Conservation (phyloP, 768 basidiomycete genomes). For the Lactarius psammicola region DNA sequence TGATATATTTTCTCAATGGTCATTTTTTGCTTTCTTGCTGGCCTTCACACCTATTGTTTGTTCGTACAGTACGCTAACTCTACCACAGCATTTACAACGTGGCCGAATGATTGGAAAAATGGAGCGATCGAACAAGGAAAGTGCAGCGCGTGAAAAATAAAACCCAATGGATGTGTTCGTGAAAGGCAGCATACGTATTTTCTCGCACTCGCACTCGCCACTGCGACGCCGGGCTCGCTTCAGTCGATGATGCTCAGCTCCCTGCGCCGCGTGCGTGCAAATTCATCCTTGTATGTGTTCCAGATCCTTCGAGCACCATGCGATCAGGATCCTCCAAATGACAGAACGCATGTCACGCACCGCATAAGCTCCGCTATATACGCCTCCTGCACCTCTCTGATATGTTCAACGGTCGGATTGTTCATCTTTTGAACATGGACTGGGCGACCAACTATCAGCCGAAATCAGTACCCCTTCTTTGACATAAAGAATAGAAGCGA, state of each 20-base stretch:
- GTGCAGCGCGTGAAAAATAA: slow-evolving; percentile 9
- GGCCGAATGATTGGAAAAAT: slow-evolving; percentile 6
- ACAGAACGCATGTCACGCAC: slow-evolving; percentile 44
- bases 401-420: slow-evolving; percentile 77
- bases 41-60: slow-evolving; percentile 4
- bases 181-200: slow-evolving; percentile 6
- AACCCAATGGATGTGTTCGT: not conserved
- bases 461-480: not conserved
- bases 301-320: slow-evolving; percentile 65
- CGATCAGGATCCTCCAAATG: not conserved
- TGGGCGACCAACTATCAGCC: slow-evolving; percentile 74
- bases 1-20: too few relatives aligned
- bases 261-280: slow-evolving; percentile 76
- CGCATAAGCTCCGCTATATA: slow-evolving; percentile 93
- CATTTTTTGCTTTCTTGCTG: not conserved
- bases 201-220: not conserved
- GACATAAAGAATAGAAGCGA: not conserved
- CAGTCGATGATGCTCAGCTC: slow-evolving; percentile 79
- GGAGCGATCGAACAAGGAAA: not conserved
- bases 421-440: slow-evolving; percentile 75
- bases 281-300: slow-evolving; percentile 94
- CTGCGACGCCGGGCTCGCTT: slow-evolving; percentile 7
- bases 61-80: slow-evolving; percentile 26
- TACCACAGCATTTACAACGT: slow-evolving; percentile 8
- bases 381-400: slow-evolving; percentile 71